phyloP scores from a whole-genome alignment of 208 protist species.

The Acanthamoeba royreba region DNA sequence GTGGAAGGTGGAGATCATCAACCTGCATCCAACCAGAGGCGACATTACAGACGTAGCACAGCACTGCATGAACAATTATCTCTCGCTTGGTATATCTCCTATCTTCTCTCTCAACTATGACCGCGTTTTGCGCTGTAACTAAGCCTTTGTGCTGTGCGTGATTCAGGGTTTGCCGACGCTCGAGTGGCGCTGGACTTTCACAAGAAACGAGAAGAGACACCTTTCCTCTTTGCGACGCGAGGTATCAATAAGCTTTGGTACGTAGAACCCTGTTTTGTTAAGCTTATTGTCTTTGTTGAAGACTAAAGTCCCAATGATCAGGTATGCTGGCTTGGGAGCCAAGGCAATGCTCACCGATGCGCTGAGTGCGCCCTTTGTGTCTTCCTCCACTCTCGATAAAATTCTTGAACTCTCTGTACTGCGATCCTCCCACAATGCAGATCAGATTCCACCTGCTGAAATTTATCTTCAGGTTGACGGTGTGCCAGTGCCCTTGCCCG shows the following conservation, averaged over 20 bases:
- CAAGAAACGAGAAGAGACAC: not conserved
- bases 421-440: too few relatives aligned
- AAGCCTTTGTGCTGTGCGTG: not conserved
- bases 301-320: not conserved
- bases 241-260: conserved; percentile 44
- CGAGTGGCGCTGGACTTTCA: conserved; percentile 29
- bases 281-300: not conserved
- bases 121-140: too few relatives aligned
- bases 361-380: not conserved
- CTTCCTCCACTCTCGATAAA: not conserved
- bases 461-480: not conserved
- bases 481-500: not conserved
- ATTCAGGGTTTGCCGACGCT: not conserved
- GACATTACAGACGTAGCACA: not conserved
- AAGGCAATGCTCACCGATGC: not conserved
- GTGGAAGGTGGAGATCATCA: not conserved
- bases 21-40: not conserved
- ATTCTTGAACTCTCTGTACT: not conserved
- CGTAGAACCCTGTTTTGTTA: not conserved
- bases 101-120: too few relatives aligned
- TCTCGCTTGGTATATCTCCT: not conserved
- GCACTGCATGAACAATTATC: conserved; percentile 4
- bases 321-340: not conserved
- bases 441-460: too few relatives aligned
- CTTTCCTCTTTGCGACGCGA: not conserved